phyloP scores from a whole-genome alignment of 345 rosid genomes.

The Heritiera fomes region DNA sequence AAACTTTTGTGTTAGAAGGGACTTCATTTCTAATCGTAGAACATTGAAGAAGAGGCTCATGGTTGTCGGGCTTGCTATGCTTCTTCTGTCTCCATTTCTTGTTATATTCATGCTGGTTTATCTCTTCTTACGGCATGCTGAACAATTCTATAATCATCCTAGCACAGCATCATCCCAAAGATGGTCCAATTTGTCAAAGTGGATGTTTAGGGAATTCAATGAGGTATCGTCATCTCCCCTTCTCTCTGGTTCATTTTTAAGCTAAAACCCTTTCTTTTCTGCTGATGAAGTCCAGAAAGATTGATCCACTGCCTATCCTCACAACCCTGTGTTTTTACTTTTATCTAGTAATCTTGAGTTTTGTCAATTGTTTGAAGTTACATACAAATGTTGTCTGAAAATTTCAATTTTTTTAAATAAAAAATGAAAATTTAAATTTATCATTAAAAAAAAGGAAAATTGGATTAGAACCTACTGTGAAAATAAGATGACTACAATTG shows the following conservation, averaged over 20 bases:
- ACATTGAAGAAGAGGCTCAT: slow-evolving; percentile 79
- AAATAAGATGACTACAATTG: neutral
- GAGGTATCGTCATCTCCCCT: slow-evolving; percentile 55
- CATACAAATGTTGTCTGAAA: neutral
- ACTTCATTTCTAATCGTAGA: slow-evolving; percentile 80
- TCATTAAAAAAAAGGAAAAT: neutral
- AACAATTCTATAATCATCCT: slow-evolving; percentile 96
- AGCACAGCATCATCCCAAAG: slow-evolving; percentile 94
- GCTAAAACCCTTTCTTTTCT: neutral
- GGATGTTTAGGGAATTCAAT: slow-evolving; percentile 96
- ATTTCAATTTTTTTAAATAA: neutral
- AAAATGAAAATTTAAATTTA: neutral
- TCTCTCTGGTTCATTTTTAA: neutral
- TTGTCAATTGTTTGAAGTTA: slow-evolving; percentile 10
- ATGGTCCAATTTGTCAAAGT: slow-evolving; percentile 97
- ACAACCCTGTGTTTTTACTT: neutral
- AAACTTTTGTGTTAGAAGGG: slow-evolving; percentile 83
- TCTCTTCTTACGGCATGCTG: slow-evolving; percentile 95
- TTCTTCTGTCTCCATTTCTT: slow-evolving; percentile 91
- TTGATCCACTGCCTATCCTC: slow-evolving; percentile 3
- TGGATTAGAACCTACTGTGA: neutral
- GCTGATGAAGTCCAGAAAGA: neutral
- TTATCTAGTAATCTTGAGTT: neutral
- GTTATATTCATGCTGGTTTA: slow-evolving; percentile 96
- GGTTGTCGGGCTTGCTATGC: slow-evolving; percentile 86